A percentile compares a stretch with the other conserved stretches of the same genome.
phyloP scores from a whole-genome alignment of 441 rosid species.

The Erodium texanum region DNA sequence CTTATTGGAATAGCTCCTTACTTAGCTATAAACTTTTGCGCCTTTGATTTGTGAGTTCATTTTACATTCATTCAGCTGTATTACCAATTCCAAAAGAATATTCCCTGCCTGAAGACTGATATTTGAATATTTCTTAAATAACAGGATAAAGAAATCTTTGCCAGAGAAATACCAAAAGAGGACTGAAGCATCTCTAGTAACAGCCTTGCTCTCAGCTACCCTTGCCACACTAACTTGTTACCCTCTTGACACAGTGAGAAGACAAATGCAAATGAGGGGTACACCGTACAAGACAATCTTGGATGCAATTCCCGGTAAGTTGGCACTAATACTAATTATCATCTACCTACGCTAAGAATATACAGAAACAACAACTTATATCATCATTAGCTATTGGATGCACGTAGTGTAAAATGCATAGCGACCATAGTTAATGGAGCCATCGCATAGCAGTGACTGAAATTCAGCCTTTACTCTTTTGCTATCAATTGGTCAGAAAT shows the following conservation, averaged over 20 bases:
- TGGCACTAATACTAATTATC: conserved; percentile 1
- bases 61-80: neutral
- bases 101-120: neutral
- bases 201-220: conserved; percentile 80
- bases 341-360: neutral
- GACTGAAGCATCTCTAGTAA: conserved; percentile 70
- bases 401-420: no score
- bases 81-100: neutral
- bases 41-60: conserved; percentile 81
- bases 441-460: no score
- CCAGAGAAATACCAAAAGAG: conserved; percentile 73
- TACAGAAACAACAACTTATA: neutral
- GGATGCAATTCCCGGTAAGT: conserved; percentile 74
- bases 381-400: no score
- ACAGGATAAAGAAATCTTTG: conserved; percentile 84
- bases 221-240: conserved; percentile 88
- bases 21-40: conserved; percentile 91
- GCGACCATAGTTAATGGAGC: no score
- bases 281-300: conserved; percentile 74
- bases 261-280: conserved; percentile 96
- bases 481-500: no score
- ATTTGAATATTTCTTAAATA: neutral
- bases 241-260: conserved; percentile 92
- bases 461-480: no score
- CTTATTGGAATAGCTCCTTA: conserved; percentile 94